Base-by-base conservation (phyloP, 768 basidiomycete species). In the Calocera viscosa region DNA sequence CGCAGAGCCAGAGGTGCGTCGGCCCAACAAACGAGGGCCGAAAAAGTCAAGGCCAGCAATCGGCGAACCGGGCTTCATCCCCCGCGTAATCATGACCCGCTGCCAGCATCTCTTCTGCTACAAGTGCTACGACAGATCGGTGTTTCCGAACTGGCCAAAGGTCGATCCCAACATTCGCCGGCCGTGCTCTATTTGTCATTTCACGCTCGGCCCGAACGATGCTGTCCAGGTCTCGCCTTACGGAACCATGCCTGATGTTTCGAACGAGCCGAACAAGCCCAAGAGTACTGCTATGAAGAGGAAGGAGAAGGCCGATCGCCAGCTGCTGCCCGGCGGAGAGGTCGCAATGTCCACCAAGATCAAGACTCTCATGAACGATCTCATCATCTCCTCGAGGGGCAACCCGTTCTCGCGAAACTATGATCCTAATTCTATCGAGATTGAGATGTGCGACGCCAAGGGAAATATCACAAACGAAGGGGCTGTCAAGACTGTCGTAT, bases 21-120 rank as follows among this genome's bases (percentile, higher is more conserved):
- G 81, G 16, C 76, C 82, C 16, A 73, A 80, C 12, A 85, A 82
- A 67, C 82, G 82, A 24, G 81, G 80, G 16, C 76, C 77, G 69
- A 84, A 83, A 73, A 71, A 32, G 40, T 68, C 67, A 43, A 26
- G 60, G 35, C n/a, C 22, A 33, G 47, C 35, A 90, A 89, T 47
- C 85, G 89, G n/a, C 79, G 79, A 0, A 81, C 87, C 0, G 91
- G 91, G 41, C 83, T 79, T 81, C 63, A 76, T 76, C 1, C 81
- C 82, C 1, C 84, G 82, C 28, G 84, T 88, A 0, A 78, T 97
- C 65, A 77, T 99, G 73, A 96, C 96, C 14, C 85, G 89, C 69
- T 99, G 96, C 75, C 90, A 93, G 72, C 96, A 99, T 75, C 81
- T 98, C 33, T 97, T 90, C 76, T 99, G 96, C 77, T 72, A 87